phyloP scores from a whole-genome alignment of 345 rosid species.

The Balakata baccata region DNA sequence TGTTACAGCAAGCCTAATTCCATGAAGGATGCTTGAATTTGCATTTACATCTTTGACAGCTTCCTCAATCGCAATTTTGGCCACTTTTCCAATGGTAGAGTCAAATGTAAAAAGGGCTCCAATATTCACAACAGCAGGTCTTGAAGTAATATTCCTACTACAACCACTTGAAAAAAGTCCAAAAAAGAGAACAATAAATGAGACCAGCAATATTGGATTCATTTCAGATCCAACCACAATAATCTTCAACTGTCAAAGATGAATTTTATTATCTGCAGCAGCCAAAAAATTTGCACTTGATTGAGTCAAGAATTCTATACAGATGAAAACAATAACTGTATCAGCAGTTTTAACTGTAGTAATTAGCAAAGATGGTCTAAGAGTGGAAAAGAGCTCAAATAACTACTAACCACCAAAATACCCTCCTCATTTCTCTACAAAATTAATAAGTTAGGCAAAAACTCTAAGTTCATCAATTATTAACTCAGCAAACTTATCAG shows the following conservation, averaged over 20 bases:
- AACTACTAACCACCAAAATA: constrained; percentile 2
- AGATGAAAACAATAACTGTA: neutral
- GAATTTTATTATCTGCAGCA: constrained; percentile 8
- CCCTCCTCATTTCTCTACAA: neutral
- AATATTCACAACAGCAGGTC: constrained; percentile 61
- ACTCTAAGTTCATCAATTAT: too few species aligned
- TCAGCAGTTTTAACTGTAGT: neutral
- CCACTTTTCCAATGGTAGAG: constrained; percentile 73
- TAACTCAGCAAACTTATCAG: neutral
- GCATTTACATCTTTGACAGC: constrained; percentile 89
- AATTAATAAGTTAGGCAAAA: neutral
- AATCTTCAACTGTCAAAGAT: constrained; percentile 14
- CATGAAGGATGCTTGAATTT: constrained; percentile 55
- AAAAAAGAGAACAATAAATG: constrained; percentile 29
- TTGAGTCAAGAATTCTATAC: constrained; percentile 18
- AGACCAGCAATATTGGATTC: constrained; percentile 34
- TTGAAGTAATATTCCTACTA: constrained; percentile 42
- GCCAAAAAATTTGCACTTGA: neutral
- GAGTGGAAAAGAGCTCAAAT: neutral
- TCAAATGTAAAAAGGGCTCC: constrained; percentile 67
- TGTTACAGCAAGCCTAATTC: constrained; percentile 44
- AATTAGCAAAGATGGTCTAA: neutral
- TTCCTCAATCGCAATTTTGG: constrained; percentile 78
- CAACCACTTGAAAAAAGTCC: constrained; percentile 34
- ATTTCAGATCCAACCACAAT: constrained; percentile 27